Evolutionary conservation across 2,329 filamentous ascomycete species (phyloP).

Genomic region (Helminthosporium solani): DNA sequence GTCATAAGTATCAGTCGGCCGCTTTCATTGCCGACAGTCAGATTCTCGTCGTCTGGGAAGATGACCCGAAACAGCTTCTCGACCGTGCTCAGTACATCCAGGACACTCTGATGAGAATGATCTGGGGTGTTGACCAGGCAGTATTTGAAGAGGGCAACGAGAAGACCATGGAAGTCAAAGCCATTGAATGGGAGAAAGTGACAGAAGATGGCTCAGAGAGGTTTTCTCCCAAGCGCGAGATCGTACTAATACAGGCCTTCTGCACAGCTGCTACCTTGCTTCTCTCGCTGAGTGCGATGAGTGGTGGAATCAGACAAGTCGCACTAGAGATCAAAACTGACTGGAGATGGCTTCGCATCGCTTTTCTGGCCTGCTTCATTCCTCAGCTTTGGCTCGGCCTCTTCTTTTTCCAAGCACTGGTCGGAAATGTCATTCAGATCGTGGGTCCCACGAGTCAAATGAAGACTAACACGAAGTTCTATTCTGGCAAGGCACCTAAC

Average conservation of each 20-base stretch:
- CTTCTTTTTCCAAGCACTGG: slow-evolving; percentile 36
- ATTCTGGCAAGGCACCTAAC: slow-evolving; percentile 61
- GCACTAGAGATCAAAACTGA: slow-evolving; percentile 58
- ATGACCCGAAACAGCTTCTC: slow-evolving; percentile 71
- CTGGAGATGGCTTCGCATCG: slow-evolving; percentile 54
- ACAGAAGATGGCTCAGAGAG: slow-evolving; percentile 7
- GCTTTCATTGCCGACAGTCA: slow-evolving; percentile 73
- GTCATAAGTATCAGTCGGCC: slow-evolving; percentile 76
- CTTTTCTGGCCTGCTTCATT: slow-evolving; percentile 54
- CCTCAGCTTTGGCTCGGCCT: slow-evolving; percentile 61
- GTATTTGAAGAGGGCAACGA: slow-evolving; percentile 36
- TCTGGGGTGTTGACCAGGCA: slow-evolving; percentile 55
- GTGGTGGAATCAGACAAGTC: slow-evolving; percentile 57
- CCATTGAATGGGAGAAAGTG: neutral
- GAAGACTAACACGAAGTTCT: slow-evolving; percentile 76
- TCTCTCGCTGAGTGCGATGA: slow-evolving; percentile 56
- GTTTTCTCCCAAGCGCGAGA: slow-evolving; percentile 46
- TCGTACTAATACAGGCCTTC: slow-evolving; percentile 57
- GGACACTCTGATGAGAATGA: slow-evolving; percentile 71
- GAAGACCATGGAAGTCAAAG: neutral
- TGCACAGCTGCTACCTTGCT: slow-evolving; percentile 56
- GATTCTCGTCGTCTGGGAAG: slow-evolving; percentile 78
- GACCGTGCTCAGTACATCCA: slow-evolving; percentile 71
- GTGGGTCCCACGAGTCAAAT: slow-evolving; percentile 75
- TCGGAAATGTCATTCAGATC: slow-evolving; percentile 52